Evolutionary conservation across 257 asterid species (phyloP).

Genomic region (Scutellaria baicalensis): DNA sequence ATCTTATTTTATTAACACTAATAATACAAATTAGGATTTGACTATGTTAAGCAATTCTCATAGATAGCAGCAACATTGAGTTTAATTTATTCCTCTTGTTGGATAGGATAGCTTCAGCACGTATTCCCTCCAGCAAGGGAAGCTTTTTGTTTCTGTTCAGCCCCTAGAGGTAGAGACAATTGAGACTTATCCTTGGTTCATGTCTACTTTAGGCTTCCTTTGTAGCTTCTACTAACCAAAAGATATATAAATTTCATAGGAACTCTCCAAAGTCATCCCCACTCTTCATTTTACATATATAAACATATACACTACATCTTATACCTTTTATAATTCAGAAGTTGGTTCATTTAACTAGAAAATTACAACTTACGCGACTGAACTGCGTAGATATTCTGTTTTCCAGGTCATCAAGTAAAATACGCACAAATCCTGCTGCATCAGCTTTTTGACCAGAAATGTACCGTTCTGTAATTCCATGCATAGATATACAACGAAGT

Average conservation of each 20-base stretch:
- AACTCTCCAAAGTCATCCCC: not conserved
- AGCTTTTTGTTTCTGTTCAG: not conserved
- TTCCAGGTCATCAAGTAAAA: constrained; percentile 93
- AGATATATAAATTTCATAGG: not conserved
- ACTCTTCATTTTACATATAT: not conserved
- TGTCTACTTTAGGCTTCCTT: not conserved
- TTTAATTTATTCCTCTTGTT: not conserved
- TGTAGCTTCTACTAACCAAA: not conserved
- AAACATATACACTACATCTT: not conserved
- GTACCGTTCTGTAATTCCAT: constrained; percentile 92
- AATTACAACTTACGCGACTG: constrained; percentile 58
- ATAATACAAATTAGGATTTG: not conserved
- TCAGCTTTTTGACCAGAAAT: constrained; percentile 98
- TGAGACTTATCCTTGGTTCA: not conserved
- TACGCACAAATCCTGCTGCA: constrained; percentile 97
- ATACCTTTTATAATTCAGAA: not conserved
- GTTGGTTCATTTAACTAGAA: constrained; percentile 2
- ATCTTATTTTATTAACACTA: not conserved
- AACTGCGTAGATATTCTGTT: constrained; percentile 79
- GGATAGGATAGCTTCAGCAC: constrained; percentile 12
- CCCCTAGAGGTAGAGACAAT: not conserved
- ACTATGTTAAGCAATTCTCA: not conserved
- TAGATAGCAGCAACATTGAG: not conserved
- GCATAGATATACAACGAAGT: constrained; percentile 97
- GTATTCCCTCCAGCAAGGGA: not conserved